phyloP scores from a whole-genome alignment of 441 rosid genomes.

The Melastoma candidum region DNA sequence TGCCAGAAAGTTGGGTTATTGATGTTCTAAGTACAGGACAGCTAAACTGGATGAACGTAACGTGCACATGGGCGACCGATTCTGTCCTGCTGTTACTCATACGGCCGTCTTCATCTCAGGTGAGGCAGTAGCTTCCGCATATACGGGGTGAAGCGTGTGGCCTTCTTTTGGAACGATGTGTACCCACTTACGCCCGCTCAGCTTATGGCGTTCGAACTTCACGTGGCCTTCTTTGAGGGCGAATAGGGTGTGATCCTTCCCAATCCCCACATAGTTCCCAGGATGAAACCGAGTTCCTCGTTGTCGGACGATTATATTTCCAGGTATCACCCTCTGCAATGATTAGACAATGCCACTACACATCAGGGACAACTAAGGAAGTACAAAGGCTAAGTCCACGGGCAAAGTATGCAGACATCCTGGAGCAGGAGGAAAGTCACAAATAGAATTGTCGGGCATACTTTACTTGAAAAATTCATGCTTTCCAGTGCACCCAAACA shows the following conservation, averaged over 20 bases:
- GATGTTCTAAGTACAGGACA: too few species aligned
- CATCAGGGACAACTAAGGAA: background rate
- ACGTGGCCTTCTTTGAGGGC: constrained; percentile 75
- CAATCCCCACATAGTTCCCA: constrained; percentile 73
- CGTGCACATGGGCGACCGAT: too few species aligned
- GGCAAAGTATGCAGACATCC: too few species aligned
- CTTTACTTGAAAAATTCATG: too few species aligned
- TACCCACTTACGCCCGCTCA: constrained; percentile 47
- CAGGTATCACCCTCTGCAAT: constrained; percentile 16
- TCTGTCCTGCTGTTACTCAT: background rate
- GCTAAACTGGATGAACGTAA: too few species aligned
- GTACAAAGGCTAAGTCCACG: background rate
- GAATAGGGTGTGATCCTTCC: constrained; percentile 77
- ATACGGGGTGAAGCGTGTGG: background rate
- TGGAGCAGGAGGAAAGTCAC: too few species aligned
- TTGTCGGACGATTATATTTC: constrained; percentile 17
- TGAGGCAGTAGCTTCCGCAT: background rate
- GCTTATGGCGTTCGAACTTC: constrained; percentile 15
- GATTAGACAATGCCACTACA: background rate
- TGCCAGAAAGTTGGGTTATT: too few species aligned
- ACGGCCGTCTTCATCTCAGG: background rate
- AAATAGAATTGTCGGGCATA: too few species aligned
- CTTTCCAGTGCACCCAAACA: too few species aligned
- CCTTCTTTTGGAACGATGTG: constrained; percentile 40
- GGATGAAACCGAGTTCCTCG: constrained; percentile 43